Evolutionary conservation across 2,329 filamentous ascomycete species (phyloP), one percentile per base, ranked within the genome.

Genomic region (Penicillium freii): DNA sequence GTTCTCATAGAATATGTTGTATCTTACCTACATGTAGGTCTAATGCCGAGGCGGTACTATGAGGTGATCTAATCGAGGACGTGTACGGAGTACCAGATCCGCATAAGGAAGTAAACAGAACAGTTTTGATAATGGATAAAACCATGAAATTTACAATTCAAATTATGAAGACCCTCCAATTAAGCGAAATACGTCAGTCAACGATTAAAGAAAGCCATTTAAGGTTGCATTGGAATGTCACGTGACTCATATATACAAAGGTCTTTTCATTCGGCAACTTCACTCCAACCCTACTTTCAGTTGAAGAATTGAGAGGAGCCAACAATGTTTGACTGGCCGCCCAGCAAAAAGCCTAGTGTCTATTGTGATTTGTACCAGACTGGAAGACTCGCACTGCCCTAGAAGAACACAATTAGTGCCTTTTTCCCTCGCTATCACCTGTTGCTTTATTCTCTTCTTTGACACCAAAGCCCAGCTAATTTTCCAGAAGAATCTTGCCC

Each of bases 201-300:
- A n/a, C 19, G 13, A 11, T 2, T 23, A 13, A 45, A 27, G 21
- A 53, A 38, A 51, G 9, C 36, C 25, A 29, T 53, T 31, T 33
- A 48, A 51, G 46, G 53, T 56, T 56, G 39, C 39, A 51, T 51
- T 21, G n/a, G n/a, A 6, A 29, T 10, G 15, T 36, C 53, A 56
- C 53, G 53, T 56, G 53, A 51, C 25, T 3, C 10, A 2, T 56
- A 56, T 56, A 56, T 56, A 56, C 39, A 56, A 27, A 50, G n/a
- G 36, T 21, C 52, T 51, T 43, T 43, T 39, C 39, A 51, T 56
- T 15, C 13, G 39, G 38, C 53, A 15, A 51, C 53, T 51, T 51
- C 46, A 38, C 31, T 44, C 9, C 38, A 51, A 56, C 47, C 38
- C 46, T 51, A 33, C 46, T 21, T 43, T 15, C 15, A 44, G 5